These are phyloP conservation scores for Pterocarpus macrocarpus DNA, from an alignment of 306 rosid species.

Conservation along the genomic window DNA sequence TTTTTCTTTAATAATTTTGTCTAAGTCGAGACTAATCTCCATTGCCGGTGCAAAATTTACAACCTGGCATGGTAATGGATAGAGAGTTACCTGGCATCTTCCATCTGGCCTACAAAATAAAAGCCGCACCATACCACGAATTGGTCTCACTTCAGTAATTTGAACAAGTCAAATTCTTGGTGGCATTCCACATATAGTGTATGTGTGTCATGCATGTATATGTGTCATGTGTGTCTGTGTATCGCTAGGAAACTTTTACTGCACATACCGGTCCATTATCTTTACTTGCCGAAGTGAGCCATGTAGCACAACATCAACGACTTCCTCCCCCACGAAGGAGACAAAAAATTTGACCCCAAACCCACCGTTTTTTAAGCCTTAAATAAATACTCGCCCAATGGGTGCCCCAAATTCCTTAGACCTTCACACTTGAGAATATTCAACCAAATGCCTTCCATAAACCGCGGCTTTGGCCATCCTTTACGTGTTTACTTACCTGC, in stretches of 20 bases:
- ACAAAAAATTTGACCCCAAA: neutral
- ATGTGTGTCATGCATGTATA: neutral
- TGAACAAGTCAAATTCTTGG: neutral
- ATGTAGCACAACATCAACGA: neutral
- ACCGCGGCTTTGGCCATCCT: conserved; percentile 43
- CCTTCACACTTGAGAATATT: neutral
- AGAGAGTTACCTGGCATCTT: neutral
- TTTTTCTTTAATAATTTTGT: too few relatives aligned
- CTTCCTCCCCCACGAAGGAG: neutral
- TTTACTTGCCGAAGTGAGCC: neutral
- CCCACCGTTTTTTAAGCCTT: neutral
- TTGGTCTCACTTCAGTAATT: neutral
- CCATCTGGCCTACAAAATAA: neutral
- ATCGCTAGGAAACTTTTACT: neutral
- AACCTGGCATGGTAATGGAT: neutral
- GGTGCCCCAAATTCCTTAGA: conserved; percentile 7
- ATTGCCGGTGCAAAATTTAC: neutral
- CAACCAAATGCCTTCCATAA: conserved; percentile 34
- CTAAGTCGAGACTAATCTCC: neutral
- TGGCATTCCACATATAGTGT: neutral
- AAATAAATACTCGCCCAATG: neutral
- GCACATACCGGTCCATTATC: too few relatives aligned
- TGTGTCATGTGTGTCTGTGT: neutral
- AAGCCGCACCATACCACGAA: neutral
- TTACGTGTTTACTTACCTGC: conserved; percentile 33